Evolutionary conservation across 1,139 yeast species (phyloP).

Genomic region (Schwanniomyces etchellsii): DNA sequence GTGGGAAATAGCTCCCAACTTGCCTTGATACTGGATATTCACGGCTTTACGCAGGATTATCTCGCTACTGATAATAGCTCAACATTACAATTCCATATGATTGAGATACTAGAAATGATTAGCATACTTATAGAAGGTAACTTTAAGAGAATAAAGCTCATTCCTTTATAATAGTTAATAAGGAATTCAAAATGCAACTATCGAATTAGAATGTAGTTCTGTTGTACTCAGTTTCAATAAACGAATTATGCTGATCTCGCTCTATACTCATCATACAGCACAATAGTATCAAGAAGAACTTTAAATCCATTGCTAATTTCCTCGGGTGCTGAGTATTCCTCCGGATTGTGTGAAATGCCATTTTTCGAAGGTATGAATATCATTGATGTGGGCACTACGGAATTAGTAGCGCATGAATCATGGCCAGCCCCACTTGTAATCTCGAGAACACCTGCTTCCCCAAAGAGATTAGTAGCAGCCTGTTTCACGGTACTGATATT

Average conservation of each 20-base stretch:
- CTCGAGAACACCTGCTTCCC: conserved; percentile 32
- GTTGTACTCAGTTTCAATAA: too few species aligned
- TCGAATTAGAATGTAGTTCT: conserved; percentile 1
- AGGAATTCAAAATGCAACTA: background rate
- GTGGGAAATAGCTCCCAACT: too few species aligned
- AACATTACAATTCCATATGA: too few species aligned
- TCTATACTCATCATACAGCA: conserved; percentile 42
- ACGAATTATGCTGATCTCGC: conserved; percentile 1
- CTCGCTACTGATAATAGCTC: too few species aligned
- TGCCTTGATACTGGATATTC: too few species aligned
- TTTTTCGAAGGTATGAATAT: conserved; percentile 66
- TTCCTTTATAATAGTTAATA: background rate
- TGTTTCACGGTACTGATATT: conserved; percentile 47
- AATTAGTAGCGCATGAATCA: conserved; percentile 58
- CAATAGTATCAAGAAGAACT: conserved; percentile 53
- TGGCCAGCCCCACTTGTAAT: conserved; percentile 72
- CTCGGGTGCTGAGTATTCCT: conserved; percentile 59
- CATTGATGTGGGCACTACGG: conserved; percentile 65
- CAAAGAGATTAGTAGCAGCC: conserved; percentile 47
- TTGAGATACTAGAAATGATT: too few species aligned
- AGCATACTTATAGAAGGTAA: background rate
- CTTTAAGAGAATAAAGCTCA: background rate
- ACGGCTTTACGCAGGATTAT: too few species aligned
- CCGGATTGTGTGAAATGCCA: conserved; percentile 68
- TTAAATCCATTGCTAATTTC: conserved; percentile 55